Evolutionary conservation across 2,329 filamentous ascomycete genomes (phyloP).

Genomic region (Blastomyces percursus): DNA sequence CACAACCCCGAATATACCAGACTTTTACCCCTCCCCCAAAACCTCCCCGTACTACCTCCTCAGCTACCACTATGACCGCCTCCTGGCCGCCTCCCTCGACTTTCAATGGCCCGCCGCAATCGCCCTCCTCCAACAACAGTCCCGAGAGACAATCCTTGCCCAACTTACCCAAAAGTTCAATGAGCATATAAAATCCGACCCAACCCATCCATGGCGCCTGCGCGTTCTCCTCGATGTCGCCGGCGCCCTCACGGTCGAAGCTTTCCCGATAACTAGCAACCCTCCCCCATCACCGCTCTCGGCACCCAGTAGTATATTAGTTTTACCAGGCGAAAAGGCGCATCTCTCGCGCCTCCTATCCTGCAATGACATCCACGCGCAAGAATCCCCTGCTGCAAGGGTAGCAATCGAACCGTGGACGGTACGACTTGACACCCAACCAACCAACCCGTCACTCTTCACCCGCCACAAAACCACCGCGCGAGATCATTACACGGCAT

Average conservation of each 20-base stretch:
- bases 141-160: conserved; percentile 22
- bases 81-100: conserved; percentile 49
- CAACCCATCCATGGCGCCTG: conserved; percentile 28
- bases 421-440: conserved; percentile 43
- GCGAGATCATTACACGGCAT: conserved; percentile 59
- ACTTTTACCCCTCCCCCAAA: conserved; percentile 26
- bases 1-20: conserved; percentile 19
- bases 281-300: conserved; percentile 17
- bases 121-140: conserved; percentile 16
- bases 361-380: not conserved
- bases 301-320: conserved; percentile 1
- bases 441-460: conserved; percentile 48
- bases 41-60: conserved; percentile 67
- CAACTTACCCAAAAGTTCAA: conserved; percentile 22
- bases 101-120: conserved; percentile 37
- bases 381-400: conserved; percentile 9
- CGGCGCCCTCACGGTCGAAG: conserved; percentile 25
- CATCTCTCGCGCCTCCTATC: conserved; percentile 20
- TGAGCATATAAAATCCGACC: conserved; percentile 22
- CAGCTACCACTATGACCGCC: conserved; percentile 63
- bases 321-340: conserved; percentile 9
- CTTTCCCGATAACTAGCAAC: conserved; percentile 17
- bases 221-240: conserved; percentile 25
- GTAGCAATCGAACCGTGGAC: conserved; percentile 27
- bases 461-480: conserved; percentile 80